phyloP scores from a whole-genome alignment of 371 early-diverging fungal species.

The Catenaria anguillulae region DNA sequence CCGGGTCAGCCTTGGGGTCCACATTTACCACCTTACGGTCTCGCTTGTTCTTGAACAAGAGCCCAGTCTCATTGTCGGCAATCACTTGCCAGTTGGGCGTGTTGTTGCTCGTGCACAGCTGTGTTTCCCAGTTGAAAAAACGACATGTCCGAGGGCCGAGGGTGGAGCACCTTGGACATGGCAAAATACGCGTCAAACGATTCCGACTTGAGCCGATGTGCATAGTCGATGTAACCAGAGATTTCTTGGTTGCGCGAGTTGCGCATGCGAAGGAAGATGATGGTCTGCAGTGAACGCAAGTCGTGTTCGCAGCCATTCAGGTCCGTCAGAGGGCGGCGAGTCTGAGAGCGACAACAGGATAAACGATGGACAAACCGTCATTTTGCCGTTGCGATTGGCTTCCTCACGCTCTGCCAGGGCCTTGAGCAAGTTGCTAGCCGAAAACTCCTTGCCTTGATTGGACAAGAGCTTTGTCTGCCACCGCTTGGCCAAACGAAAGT shows the following conservation, averaged over 20 bases:
- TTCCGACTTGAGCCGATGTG: constrained; percentile 34
- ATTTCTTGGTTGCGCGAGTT: constrained; percentile 33
- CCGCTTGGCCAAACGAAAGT: constrained; percentile 11
- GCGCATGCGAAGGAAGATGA: constrained; percentile 31
- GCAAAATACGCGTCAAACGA: constrained; percentile 34
- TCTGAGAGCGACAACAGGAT: background rate
- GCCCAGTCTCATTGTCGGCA: constrained; percentile 35
- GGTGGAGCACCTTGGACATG: constrained; percentile 18
- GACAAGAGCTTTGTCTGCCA: constrained; percentile 28
- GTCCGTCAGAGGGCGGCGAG: no score
- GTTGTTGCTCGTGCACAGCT: constrained; percentile 30
- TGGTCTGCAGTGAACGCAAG: constrained; percentile 20
- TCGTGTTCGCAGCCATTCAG: no score
- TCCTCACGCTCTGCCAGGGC: constrained; percentile 39
- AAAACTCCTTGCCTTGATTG: constrained; percentile 24
- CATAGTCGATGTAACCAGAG: constrained; percentile 38
- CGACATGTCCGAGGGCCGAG: constrained; percentile 31
- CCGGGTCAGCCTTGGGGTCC: constrained; percentile 33
- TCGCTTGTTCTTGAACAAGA: constrained; percentile 38
- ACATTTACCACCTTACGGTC: constrained; percentile 42
- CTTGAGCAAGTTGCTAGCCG: constrained; percentile 23
- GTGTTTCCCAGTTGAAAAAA: constrained; percentile 43
- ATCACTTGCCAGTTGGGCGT: constrained; percentile 42
- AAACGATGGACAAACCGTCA: constrained; percentile 20
- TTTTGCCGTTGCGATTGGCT: constrained; percentile 33